Evolutionary conservation across 306 rosid genomes (phyloP).

Genomic region (Sesbania bispinosa): DNA sequence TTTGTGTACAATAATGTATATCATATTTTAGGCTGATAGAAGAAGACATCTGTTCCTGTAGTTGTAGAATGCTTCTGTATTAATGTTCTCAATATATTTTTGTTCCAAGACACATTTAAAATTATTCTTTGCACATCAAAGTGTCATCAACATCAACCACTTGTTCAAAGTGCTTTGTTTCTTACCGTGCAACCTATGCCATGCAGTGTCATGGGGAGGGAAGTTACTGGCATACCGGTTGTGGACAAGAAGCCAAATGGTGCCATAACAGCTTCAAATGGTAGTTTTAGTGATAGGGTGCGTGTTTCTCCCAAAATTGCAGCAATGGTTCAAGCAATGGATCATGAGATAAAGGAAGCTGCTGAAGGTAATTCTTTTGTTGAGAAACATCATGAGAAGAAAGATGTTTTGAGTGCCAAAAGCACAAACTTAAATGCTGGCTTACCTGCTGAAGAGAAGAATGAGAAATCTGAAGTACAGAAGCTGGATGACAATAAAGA

Average conservation of each 20-base stretch:
- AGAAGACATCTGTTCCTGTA: constrained; percentile 2
- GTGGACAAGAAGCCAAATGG: constrained; percentile 52
- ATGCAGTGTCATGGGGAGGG: constrained; percentile 92
- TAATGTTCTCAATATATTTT: background rate
- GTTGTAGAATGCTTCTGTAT: background rate
- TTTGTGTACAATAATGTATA: background rate
- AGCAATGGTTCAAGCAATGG: constrained; percentile 59
- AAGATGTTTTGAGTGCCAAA: constrained; percentile 47
- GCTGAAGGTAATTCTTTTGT: constrained; percentile 37
- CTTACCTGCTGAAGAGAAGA: constrained; percentile 38
- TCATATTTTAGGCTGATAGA: constrained; percentile 11
- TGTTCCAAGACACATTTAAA: background rate
- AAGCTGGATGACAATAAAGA: constrained; percentile 38
- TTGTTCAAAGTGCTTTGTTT: background rate
- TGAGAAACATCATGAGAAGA: constrained; percentile 45
- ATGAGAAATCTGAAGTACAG: constrained; percentile 48
- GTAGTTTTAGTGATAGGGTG: constrained; percentile 45
- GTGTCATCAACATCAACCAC: background rate
- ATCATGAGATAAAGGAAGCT: constrained; percentile 56
- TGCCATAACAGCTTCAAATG: constrained; percentile 35
- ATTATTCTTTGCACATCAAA: background rate
- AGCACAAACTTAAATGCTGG: constrained; percentile 39
- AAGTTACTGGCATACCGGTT: constrained; percentile 54
- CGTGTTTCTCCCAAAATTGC: constrained; percentile 62
- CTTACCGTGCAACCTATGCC: constrained; percentile 16